Conservation (phyloP, 805 yeast species). For the Isabelozyma rhagii region DNA sequence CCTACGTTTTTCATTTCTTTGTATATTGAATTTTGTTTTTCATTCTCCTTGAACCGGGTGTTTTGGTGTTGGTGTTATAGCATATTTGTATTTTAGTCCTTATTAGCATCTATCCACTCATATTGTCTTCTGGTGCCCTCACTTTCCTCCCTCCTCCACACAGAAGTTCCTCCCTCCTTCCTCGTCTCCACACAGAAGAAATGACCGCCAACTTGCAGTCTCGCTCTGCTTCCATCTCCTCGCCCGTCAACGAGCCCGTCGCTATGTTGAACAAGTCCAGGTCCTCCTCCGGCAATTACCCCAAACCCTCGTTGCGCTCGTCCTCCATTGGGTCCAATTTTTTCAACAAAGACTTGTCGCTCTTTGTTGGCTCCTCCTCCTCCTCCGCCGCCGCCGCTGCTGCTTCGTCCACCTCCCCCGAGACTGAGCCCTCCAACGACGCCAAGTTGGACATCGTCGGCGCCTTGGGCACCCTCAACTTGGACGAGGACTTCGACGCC, state of each 20-base stretch:
- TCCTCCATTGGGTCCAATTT: constrained; percentile 23
- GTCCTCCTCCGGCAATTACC: background rate
- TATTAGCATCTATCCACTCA: background rate
- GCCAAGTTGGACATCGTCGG: constrained; percentile 41
- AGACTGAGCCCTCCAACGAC: constrained; percentile 9
- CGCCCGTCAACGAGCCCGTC: constrained; percentile 1
- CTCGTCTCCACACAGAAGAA: background rate
- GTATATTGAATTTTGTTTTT: background rate
- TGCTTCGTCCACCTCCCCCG: constrained; percentile 2
- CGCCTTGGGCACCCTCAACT: constrained; percentile 44
- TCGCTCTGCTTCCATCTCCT: constrained; percentile 18
- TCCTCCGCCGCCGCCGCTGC: constrained; percentile 2
- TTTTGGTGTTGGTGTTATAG: background rate
- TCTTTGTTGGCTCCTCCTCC: constrained; percentile 10
- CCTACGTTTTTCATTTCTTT: background rate
- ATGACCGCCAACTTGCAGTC: constrained; percentile 15
- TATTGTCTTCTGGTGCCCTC: background rate
- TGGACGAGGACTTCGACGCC: constrained; percentile 36
- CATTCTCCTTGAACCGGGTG: background rate
- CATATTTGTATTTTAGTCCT: background rate
- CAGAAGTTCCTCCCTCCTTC: background rate
- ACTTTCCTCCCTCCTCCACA: background rate
- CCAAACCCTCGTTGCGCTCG: constrained; percentile 8
- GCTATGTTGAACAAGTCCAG: background rate
- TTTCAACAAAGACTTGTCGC: constrained; percentile 22